Evolutionary conservation across 441 rosid species (phyloP).

Genomic region (Erysimum cheiri): DNA sequence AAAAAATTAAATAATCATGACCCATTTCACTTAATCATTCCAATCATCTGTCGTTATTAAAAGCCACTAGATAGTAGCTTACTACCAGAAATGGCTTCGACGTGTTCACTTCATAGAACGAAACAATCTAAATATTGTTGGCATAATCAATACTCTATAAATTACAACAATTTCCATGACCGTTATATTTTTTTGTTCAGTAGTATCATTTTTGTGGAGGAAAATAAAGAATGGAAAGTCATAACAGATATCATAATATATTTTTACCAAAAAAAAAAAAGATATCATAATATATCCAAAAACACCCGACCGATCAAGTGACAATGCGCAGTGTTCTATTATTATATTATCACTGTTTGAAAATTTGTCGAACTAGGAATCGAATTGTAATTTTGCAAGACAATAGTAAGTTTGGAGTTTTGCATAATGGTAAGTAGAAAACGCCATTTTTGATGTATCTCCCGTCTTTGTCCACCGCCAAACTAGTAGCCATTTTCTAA

Average conservation of each 20-base stretch:
- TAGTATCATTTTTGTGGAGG: neutral
- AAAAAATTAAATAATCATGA: constrained; percentile 5
- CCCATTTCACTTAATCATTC: constrained; percentile 31
- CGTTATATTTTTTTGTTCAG: neutral
- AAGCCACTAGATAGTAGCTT: constrained; percentile 20
- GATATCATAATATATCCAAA: constrained; percentile 42
- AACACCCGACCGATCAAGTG: constrained; percentile 47
- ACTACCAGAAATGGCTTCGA: constrained; percentile 29
- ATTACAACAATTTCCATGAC: neutral
- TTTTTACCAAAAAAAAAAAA: too few relatives aligned
- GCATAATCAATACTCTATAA: constrained; percentile 6
- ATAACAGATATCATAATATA: constrained; percentile 25
- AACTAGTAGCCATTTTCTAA: constrained; percentile 26
- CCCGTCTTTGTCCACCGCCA: constrained; percentile 43
- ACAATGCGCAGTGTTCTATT: constrained; percentile 35
- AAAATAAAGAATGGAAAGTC: constrained; percentile 11
- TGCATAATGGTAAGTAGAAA: constrained; percentile 40
- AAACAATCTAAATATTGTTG: neutral
- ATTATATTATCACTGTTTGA: constrained; percentile 36
- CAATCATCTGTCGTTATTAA: constrained; percentile 30
- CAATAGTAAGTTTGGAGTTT: constrained; percentile 34
- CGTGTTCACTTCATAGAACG: constrained; percentile 22
- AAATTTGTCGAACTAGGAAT: constrained; percentile 23
- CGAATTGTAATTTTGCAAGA: constrained; percentile 9
- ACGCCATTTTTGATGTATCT: constrained; percentile 33